Base-by-base conservation (phyloP, 2,329 filamentous ascomycete species). In the Pyrenochaeta sp. region DNA sequence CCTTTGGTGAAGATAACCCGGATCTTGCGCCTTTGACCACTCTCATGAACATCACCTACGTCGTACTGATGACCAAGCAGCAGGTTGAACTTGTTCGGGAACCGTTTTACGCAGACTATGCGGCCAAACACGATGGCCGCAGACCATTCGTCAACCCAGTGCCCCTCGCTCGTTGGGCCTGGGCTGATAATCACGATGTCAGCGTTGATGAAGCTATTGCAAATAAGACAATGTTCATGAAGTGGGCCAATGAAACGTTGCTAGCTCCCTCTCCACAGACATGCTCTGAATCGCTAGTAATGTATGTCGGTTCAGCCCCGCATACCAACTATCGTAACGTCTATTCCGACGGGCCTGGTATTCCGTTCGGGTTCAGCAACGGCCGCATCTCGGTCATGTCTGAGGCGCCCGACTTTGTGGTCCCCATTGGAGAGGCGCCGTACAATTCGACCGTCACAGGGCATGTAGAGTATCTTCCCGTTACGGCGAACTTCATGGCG, bases 401-500 rank as follows among this genome's bases (percentile, higher is more conserved):
- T 4, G 82, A 84, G 60, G 72, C 72, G 1, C 79, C 80, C 0
- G 79, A 82, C 51, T 77, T 79, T 49, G 79, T 81, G 6, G 68
- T 81, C 5, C 79, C 79, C 4, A 63, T 79, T 36, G 78, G 78
- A 2, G 70, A 78, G 64, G 76, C 75, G 14, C 61, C 74, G 9
- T 82, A 82, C 48, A 74, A 75, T 41, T 80, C 77, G 7, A 79
- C 75, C 3, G 76, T 83, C n/a, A 83, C 82, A 0, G 56, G 74
- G 0, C 77, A 82, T 49, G 73, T 74, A 0, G 82, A 85, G 66
- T 77, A 78, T 40, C 66, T 87, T 30, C 86, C 86, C 0, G 85
- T 88, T 0, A 81, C 83, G 0, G 79, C 87, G 0, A 78, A 85
- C 55, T 74, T 88, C 17, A 73, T 88, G 72, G 85, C 79, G 0